Base-by-base conservation (phyloP, 2,329 filamentous ascomycete genomes). In the Didymellaceae sp. region DNA sequence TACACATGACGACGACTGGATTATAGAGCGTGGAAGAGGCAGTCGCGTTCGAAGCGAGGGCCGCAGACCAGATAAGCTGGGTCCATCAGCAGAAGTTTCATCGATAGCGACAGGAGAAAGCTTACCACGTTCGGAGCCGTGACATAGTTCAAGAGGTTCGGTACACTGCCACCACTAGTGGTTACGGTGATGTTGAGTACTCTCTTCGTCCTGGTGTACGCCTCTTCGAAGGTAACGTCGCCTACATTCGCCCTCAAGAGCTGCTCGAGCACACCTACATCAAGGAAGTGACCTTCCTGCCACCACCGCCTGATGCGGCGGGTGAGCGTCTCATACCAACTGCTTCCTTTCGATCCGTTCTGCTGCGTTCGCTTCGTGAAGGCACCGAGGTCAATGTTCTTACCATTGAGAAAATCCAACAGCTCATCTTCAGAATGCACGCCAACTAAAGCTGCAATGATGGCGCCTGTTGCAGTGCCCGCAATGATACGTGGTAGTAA, bases 121-220 rank as follows among this genome's bases (percentile, higher is more conserved):
- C 88, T 59, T 82, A 91, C 89, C 64, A 97, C 91, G 67, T 97
- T 93, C 3, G 93, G 93, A 2, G 93, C 90, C 1, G 92, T 97
- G 41, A 97, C 80, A 68, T 97, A 94, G 72, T 97, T 97, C 25
- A 97, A 82, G 24, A 97, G 76, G 37, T 88, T 91, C 2, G 92
- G 92, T 1, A 93, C 85, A 25, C 90, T 90, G 11, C 85, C 86
- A 5, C 84, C 85, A 17, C 85, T 86, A 1, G 88, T 90, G 0
- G 89, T 89, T 17, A 97, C 87, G 0, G 91, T 96, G 58, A 97
- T 97, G 69, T 97, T 97, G 61, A 97, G 77, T 3, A 96, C 86
- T 41, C 91, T 81, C 67, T 94, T 94, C 30, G 91, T 96, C 54
- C 86, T 85, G 42, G 86, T 83, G 66, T 92, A 96, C 0, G 93